Percentiles rank a stretch among this genome's conserved stretches.
Evolutionary conservation across 2,329 filamentous ascomycete genomes (phyloP).

Genomic region (Fusarium domesticum): DNA sequence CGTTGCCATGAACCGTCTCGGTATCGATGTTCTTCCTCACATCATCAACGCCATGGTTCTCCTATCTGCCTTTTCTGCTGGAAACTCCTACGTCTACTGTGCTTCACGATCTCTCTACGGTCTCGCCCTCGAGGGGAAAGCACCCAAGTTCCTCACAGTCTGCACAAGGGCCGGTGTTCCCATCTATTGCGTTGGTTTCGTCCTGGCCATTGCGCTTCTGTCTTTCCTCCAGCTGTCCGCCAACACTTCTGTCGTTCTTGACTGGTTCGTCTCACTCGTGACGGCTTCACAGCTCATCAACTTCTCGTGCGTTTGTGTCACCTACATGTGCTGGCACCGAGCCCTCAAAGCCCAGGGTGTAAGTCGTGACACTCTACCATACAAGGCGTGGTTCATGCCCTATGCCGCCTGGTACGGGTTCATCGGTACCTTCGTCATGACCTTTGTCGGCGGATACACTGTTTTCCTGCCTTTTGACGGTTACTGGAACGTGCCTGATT

Average conservation of each 20-base stretch:
- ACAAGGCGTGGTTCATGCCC: constrained; percentile 66
- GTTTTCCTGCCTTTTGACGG: constrained; percentile 63
- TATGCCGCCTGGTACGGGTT: constrained; percentile 68
- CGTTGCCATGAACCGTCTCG: constrained; percentile 64
- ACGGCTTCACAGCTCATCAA: constrained; percentile 75
- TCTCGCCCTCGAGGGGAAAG: constrained; percentile 65
- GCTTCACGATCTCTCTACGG: constrained; percentile 67
- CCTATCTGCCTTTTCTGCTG: constrained; percentile 63
- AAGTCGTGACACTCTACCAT: constrained; percentile 64
- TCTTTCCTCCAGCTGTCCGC: constrained; percentile 71
- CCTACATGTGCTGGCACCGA: constrained; percentile 69
- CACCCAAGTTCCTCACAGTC: constrained; percentile 55
- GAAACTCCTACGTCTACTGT: constrained; percentile 63
- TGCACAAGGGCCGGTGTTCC: constrained; percentile 68
- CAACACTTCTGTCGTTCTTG: constrained; percentile 62
- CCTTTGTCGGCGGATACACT: constrained; percentile 71
- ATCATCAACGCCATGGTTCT: constrained; percentile 73
- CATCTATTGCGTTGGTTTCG: constrained; percentile 66
- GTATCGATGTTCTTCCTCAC: constrained; percentile 62
- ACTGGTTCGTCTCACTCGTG: constrained; percentile 67
- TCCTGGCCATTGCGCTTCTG: constrained; percentile 66
- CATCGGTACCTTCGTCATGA: constrained; percentile 64
- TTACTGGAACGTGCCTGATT: constrained; percentile 65
- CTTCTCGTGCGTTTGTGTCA: constrained; percentile 65
- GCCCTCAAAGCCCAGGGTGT: constrained; percentile 68